These are phyloP conservation scores for Besnoitia besnoiti DNA, from an alignment of 169 alveolate species.

Conservation along the genomic window DNA sequence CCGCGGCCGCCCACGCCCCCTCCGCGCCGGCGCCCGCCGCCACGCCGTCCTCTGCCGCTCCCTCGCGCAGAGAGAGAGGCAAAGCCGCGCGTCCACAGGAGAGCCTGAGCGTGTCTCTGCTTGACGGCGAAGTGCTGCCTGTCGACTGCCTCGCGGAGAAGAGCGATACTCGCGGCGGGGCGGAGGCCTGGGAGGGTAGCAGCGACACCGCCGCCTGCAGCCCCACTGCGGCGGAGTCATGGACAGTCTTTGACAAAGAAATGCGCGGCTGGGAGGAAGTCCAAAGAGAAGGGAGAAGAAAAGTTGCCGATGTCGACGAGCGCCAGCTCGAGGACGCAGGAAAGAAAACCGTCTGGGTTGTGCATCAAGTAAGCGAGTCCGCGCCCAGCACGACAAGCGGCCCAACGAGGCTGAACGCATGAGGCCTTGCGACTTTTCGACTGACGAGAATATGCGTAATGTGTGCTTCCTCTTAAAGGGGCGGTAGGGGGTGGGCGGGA, in stretches of 20 bases:
- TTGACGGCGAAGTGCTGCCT: not conserved
- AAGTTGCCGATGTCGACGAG: constrained; percentile 34
- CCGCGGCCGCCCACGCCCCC: not conserved
- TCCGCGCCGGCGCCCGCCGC: not conserved
- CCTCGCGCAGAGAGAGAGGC: not conserved
- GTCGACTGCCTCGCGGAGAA: not conserved
- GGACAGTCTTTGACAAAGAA: constrained; percentile 26
- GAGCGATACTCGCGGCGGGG: not conserved
- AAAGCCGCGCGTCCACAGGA: too few species aligned
- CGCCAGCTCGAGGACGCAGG: constrained; percentile 59
- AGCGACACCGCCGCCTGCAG: not conserved
- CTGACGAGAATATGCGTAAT: too few species aligned
- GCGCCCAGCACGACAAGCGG: too few species aligned
- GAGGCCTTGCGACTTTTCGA: too few species aligned
- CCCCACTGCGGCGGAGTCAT: not conserved
- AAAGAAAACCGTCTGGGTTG: constrained; percentile 58
- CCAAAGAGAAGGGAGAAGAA: constrained; percentile 6
- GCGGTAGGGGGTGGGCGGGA: too few species aligned
- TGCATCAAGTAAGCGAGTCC: constrained; percentile 48
- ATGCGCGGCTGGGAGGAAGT: constrained; percentile 54
- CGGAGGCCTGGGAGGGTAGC: not conserved
- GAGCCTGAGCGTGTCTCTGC: not conserved
- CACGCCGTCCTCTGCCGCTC: not conserved
- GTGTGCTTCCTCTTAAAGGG: too few species aligned
- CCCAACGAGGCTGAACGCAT: too few species aligned